A percentile compares a stretch with the other conserved stretches of the same genome.
Evolutionary conservation across 2,329 filamentous ascomycete genomes (phyloP).

Genomic region (Ilyonectria sp.): DNA sequence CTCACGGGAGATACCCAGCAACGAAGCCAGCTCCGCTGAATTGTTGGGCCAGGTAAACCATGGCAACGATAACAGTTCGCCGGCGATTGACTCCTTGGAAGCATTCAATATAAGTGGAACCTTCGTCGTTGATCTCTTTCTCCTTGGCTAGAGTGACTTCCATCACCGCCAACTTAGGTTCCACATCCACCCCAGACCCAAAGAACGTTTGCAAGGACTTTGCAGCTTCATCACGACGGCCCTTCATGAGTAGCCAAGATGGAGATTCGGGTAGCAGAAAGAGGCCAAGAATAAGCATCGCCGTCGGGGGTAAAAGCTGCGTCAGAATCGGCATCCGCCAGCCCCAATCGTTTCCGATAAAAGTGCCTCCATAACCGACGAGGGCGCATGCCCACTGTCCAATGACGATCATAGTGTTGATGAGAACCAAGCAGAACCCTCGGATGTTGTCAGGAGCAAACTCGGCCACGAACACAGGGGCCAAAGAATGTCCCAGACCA

Average conservation of each 20-base stretch:
- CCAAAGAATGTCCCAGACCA: slow-evolving; percentile 48
- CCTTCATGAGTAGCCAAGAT: slow-evolving; percentile 59
- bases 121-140: slow-evolving; percentile 34
- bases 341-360: slow-evolving; percentile 37
- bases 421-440: slow-evolving; percentile 46
- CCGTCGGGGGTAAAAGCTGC: slow-evolving; percentile 58
- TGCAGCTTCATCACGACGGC: slow-evolving; percentile 52
- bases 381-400: slow-evolving; percentile 45
- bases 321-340: slow-evolving; percentile 63
- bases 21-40: slow-evolving; percentile 48
- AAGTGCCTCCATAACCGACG: slow-evolving; percentile 35
- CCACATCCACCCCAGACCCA: slow-evolving; percentile 39
- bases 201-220: slow-evolving; percentile 37
- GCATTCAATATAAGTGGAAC: slow-evolving; percentile 42
- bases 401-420: slow-evolving; percentile 52
- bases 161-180: slow-evolving; percentile 28
- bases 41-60: slow-evolving; percentile 49
- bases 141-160: slow-evolving; percentile 38
- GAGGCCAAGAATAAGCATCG: slow-evolving; percentile 53
- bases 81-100: slow-evolving; percentile 44
- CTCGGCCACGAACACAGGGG: slow-evolving; percentile 50
- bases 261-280: slow-evolving; percentile 61
- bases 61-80: slow-evolving; percentile 45
- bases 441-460: slow-evolving; percentile 48
- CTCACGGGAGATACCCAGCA: slow-evolving; percentile 40